Conservation (phyloP, 352 stramenopile species). For the Globisporangium carolinianum region DNA sequence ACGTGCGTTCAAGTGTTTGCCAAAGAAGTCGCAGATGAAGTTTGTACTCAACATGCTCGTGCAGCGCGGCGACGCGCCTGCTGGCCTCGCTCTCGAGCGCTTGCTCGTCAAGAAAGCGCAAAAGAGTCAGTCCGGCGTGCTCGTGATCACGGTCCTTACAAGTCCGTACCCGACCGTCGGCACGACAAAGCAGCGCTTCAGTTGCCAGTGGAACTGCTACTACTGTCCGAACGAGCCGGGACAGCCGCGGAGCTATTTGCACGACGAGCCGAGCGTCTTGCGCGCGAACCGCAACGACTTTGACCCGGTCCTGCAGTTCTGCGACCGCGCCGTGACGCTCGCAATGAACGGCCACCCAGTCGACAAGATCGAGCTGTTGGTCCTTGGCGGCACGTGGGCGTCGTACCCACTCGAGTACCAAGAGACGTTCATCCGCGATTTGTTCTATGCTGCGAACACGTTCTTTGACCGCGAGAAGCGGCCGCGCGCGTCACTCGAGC, state of each 20-base stretch:
- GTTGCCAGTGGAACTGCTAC: constrained; percentile 94
- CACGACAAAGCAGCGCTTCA: constrained; percentile 82
- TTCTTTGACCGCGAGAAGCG: constrained; percentile 79
- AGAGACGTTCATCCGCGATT: constrained; percentile 86
- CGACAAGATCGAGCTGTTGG: constrained; percentile 90
- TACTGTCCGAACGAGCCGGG: constrained; percentile 92
- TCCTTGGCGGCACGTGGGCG: constrained; percentile 90
- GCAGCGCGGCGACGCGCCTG: constrained; percentile 42
- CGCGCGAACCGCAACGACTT: constrained; percentile 91
- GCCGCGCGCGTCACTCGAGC: constrained; percentile 59
- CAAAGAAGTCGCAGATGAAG: constrained; percentile 90
- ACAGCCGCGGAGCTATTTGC: constrained; percentile 89
- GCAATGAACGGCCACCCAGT: constrained; percentile 90
- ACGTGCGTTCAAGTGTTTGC: constrained; percentile 82
- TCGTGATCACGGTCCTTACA: constrained; percentile 91
- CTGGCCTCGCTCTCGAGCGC: constrained; percentile 55
- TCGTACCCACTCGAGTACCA: constrained; percentile 90
- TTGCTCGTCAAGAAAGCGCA: constrained; percentile 86
- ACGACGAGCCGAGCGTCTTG: constrained; percentile 90
- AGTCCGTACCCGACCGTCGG: constrained; percentile 82
- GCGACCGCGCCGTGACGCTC: constrained; percentile 84
- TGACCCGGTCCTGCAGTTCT: constrained; percentile 90
- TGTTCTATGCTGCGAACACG: constrained; percentile 92
- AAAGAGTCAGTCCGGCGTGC: constrained; percentile 87
- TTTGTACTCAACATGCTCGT: constrained; percentile 77